Evolutionary conservation across 1,139 yeast species (phyloP).

Genomic region (Magnusiomyces tetraspermus): DNA sequence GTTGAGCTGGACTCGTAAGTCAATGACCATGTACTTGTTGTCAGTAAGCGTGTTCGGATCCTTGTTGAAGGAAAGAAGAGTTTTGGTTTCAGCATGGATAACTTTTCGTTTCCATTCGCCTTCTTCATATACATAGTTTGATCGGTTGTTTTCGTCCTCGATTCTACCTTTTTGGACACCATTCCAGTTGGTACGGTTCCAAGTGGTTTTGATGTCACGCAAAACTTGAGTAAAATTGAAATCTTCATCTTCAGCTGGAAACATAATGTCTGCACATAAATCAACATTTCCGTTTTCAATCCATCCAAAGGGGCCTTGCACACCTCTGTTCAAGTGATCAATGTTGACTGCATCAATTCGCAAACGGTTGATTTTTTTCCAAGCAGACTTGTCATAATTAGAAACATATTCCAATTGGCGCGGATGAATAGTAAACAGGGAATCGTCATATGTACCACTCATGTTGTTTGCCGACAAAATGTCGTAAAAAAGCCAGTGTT

Average conservation of each 20-base stretch:
- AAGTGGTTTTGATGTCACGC: constrained; percentile 35
- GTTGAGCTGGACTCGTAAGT: constrained; percentile 65
- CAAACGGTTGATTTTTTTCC: constrained; percentile 65
- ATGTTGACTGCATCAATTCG: constrained; percentile 77
- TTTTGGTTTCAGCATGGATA: constrained; percentile 5
- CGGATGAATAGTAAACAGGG: constrained; percentile 83
- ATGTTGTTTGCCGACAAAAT: constrained; percentile 73
- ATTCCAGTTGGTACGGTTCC: no score
- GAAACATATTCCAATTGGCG: constrained; percentile 38
- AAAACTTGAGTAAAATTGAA: constrained; percentile 32
- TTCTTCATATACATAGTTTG: background rate
- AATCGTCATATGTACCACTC: constrained; percentile 88
- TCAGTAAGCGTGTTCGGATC: constrained; percentile 15
- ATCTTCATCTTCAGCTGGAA: constrained; percentile 52
- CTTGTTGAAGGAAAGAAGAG: constrained; percentile 5
- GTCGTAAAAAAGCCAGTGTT: constrained; percentile 90
- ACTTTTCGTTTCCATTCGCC: constrained; percentile 3
- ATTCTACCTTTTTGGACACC: constrained; percentile 2
- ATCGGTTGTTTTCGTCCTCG: background rate
- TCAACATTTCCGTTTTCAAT: constrained; percentile 85
- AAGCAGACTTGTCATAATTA: constrained; percentile 26
- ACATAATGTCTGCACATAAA: constrained; percentile 80
- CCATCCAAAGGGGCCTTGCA: constrained; percentile 93
- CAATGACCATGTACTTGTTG: constrained; percentile 59
- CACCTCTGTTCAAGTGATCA: constrained; percentile 82